phyloP scores from a whole-genome alignment of 164 flowering plant genomes.

The Aristolochia contorta region DNA sequence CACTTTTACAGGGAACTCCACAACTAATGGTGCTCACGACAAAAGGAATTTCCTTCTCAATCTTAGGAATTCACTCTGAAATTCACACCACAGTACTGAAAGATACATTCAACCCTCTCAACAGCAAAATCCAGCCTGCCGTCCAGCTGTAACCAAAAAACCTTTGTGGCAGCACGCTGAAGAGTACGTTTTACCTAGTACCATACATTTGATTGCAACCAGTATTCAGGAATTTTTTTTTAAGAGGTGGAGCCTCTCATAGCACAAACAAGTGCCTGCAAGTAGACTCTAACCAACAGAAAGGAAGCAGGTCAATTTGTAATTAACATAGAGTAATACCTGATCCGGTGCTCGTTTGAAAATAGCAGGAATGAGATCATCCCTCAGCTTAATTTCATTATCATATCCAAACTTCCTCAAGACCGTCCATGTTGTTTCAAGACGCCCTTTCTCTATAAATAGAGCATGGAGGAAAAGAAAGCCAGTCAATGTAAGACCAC shows the following conservation, averaged over 20 bases:
- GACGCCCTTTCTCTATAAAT: slow-evolving; percentile 91
- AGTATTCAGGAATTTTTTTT: not conserved
- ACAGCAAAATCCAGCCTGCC: too few species aligned
- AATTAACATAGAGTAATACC: slow-evolving; percentile 23
- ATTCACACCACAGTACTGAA: too few species aligned
- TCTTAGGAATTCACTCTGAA: not conserved
- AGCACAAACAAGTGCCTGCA: not conserved
- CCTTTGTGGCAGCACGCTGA: too few species aligned
- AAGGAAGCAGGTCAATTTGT: not conserved
- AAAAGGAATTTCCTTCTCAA: not conserved
- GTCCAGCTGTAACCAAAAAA: too few species aligned
- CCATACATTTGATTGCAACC: not conserved
- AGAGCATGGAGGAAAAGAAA: slow-evolving; percentile 94
- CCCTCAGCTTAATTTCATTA: slow-evolving; percentile 70
- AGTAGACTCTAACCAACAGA: not conserved
- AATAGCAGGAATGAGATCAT: slow-evolving; percentile 58
- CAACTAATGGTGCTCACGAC: not conserved
- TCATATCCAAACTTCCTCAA: slow-evolving; percentile 92
- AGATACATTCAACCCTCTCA: too few species aligned
- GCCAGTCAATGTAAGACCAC: slow-evolving; percentile 86
- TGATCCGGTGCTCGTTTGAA: slow-evolving; percentile 71
- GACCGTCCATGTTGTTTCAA: slow-evolving; percentile 99
- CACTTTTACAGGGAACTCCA: too few species aligned
- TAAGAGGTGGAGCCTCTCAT: not conserved
- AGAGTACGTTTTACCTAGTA: too few species aligned